phyloP scores from a whole-genome alignment of 768 basidiomycete species.

The Mycena leptocephala region DNA sequence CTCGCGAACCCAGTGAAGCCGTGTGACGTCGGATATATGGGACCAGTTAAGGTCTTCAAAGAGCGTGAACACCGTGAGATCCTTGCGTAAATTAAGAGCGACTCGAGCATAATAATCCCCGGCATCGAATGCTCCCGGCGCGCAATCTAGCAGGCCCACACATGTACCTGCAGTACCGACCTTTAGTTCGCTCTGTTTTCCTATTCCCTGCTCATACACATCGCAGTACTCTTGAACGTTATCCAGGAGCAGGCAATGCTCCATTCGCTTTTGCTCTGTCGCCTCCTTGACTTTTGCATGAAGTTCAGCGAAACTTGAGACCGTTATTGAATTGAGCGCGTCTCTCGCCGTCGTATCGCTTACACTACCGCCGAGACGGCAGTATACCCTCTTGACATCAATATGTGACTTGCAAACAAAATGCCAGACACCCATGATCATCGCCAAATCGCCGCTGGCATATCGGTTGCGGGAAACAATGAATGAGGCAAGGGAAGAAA shows the following conservation, averaged over 20 bases:
- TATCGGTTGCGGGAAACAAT: conserved; percentile 9
- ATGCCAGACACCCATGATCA: conserved; percentile 38
- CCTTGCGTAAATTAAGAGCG: neutral
- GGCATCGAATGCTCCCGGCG: neutral
- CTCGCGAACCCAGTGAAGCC: neutral
- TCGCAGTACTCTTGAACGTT: conserved; percentile 38
- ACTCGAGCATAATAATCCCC: neutral
- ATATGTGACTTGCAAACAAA: conserved; percentile 42
- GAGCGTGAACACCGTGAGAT: neutral
- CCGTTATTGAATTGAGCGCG: conserved; percentile 34
- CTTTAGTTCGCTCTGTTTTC: neutral
- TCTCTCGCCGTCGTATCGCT: conserved; percentile 35
- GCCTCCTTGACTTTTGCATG: neutral
- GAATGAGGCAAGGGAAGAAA: neutral
- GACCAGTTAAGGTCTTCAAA: neutral
- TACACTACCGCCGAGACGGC: conserved; percentile 38
- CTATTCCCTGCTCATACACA: conserved; percentile 8
- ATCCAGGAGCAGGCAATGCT: conserved; percentile 5
- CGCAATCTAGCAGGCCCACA: neutral
- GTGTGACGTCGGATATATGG: neutral
- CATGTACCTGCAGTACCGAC: neutral
- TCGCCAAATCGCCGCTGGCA: neutral
- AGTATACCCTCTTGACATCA: conserved; percentile 40
- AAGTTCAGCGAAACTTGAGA: conserved; percentile 20
- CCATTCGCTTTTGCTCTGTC: neutral